Base-by-base conservation (phyloP, 108 stramenopile genomes). In the Nannochloropsis gaditana region DNA sequence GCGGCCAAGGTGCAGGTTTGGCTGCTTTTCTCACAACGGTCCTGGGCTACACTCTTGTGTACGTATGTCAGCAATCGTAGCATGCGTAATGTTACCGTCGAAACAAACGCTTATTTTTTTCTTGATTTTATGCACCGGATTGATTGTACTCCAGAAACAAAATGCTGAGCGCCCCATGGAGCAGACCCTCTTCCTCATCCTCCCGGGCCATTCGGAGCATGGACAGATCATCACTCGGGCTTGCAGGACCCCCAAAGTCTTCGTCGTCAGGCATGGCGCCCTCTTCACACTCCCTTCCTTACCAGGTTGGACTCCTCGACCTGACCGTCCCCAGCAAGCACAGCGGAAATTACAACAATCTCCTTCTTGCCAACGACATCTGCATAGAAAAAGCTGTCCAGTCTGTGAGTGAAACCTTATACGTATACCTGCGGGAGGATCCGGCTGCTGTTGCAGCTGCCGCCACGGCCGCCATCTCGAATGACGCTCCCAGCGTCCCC, bases 41-140 rank as follows among this genome's bases (percentile, higher is more conserved):
- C 15, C 59, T 73, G 59, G 59, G 59, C 59, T 73, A 73, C 59
- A 73, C 59, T 15, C 59, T 73, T 73, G 59, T 73, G 59, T 73
- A 73, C 59, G 59, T 73, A 73, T 73, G 59, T n/a, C n/a, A n/a
- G 59, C 15, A n/a, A n/a, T 15, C 59, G 3, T 73, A n/a, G 59
- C 19, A 4, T 73, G 15, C 19, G 59, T 15, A 73, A n/a, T 0
- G 59, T 15, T 73, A 73, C 19, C 2, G 59, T 31, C 19, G 59
- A 73, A n/a, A n/a, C 59, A 73, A 73, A 73, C n/a, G 8, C 59
- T n/a, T 15, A 73, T 73, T 73, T 73, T n/a, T 73, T 6, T n/a
- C 59, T 8, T 73, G 19, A 15, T 2, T 50, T 50, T 6, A 6
- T 73, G 6, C 59, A 4, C 59, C 15, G 31, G 31, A 31, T 31